Evolutionary conservation across 805 yeast species (phyloP), one percentile per base, ranked within the genome.

Genomic region (Myxozyma vanderwaltii): DNA sequence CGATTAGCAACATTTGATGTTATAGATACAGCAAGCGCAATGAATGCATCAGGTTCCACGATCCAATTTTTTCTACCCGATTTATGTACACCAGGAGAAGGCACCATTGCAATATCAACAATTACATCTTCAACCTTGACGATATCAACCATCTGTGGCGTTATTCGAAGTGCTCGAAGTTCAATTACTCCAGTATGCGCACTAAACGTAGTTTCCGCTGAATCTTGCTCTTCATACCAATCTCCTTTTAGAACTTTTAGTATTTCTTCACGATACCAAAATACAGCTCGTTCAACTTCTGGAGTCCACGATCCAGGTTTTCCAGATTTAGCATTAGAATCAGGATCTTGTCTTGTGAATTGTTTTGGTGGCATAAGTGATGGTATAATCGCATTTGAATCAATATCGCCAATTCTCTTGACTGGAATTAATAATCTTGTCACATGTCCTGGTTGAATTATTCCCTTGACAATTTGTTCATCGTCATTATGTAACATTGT

Each of bases 261-360:
- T 1, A 94, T 70, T 61, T 80, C 79, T 57, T 86, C 84, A 58
- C 96, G 75, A 63, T 87, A 81, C 99, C 99, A 92, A 71, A 91
- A 94, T 1, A 82, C 75, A 61, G 84, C 85, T 57, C 58, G 44
- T 45, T 62, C 64, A 27, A 48, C 47, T 45, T 62, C 61, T 12
- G 50, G 44, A 2, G 64, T 17, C 56, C 50, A 51, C 12, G 41
- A 3, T 4, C 51, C 41, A 2, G 36, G 6, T 15, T 51, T 51
- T 4, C 23, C 7, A 15, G 26, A 19, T n/a, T 27, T 29, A 12
- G 38, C n/a, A 7, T 31, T 24, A 13, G 43, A 29, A 7, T 8
- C 27, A 13, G 13, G 23, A 19, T 33, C 17, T 12, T 13, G 40
- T 17, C 59, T 48, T 3, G 53, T 51, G 27, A 51, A 62, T 46